Percentiles rank a stretch among this genome's conserved stretches.
Evolutionary conservation across 2,329 filamentous ascomycete species (phyloP).

Genomic region (Bertia moriformis): DNA sequence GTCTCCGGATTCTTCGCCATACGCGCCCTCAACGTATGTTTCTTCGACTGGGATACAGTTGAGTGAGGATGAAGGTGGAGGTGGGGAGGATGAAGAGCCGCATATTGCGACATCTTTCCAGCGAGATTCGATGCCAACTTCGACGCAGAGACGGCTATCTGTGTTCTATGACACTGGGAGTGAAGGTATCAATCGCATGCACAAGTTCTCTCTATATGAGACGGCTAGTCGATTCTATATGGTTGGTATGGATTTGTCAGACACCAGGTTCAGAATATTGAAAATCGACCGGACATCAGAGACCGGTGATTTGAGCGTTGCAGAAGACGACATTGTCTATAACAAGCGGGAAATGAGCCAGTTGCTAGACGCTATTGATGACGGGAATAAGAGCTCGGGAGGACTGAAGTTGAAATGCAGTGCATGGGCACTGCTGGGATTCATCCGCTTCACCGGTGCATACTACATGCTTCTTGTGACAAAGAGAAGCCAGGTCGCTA

Average conservation of each 20-base stretch:
- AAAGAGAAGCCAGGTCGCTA: slow-evolving; percentile 87
- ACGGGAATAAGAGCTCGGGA: slow-evolving; percentile 81
- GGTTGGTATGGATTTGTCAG: slow-evolving; percentile 79
- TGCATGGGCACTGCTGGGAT: slow-evolving; percentile 86
- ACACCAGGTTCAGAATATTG: slow-evolving; percentile 75
- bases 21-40: not conserved
- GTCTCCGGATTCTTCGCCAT: not conserved
- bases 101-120: slow-evolving; percentile 25
- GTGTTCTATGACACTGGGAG: slow-evolving; percentile 12
- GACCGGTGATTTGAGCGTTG: slow-evolving; percentile 63
- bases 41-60: not conserved
- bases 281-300: slow-evolving; percentile 88
- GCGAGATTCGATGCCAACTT: slow-evolving; percentile 18
- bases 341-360: slow-evolving; percentile 83
- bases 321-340: slow-evolving; percentile 91
- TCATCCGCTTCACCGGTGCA: slow-evolving; percentile 86
- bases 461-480: slow-evolving; percentile 97
- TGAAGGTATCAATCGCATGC: slow-evolving; percentile 51
- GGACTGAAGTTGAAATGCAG: slow-evolving; percentile 80
- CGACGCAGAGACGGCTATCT: slow-evolving; percentile 17
- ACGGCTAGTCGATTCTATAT: slow-evolving; percentile 88
- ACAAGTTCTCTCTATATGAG: slow-evolving; percentile 96
- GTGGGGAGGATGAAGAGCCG: slow-evolving; percentile 26
- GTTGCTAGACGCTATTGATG: slow-evolving; percentile 83
- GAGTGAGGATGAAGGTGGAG: slow-evolving; percentile 14